Evolutionary conservation across 345 rosid species (phyloP), one percentile per base, ranked within the genome.

Genomic region (Eucalyptus sp.): DNA sequence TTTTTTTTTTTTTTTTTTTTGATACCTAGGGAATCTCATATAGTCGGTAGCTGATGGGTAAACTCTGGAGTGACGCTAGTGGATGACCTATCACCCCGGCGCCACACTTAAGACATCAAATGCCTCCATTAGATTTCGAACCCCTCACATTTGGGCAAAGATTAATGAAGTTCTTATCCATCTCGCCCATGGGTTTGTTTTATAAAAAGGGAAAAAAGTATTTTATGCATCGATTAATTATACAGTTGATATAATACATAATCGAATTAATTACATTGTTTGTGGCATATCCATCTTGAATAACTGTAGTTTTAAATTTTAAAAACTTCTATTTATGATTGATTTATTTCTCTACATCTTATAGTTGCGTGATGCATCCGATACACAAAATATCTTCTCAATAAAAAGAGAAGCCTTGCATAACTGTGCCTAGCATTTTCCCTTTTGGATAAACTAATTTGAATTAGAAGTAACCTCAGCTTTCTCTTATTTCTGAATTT

Each of bases 281-380:
- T 2, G 5, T 5, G 15, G 14, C 7, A 0, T 37, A 10, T 10
- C 83, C 48, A 37, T 11, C 27, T 37, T 76, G 48, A 76, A 76
- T 37, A 37, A 2, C 0, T 41, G 2, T 41, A 6, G 8, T 41
- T 76, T 22, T 20, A 20, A 76, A 20, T 11, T 10, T 37, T 76
- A 44, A 41, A 10, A 10, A 5, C 0, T 76, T 76, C 0, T 22
- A 3, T 41, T 20, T 2, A 6, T 76, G 5, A 20, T 18, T 10
- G 11, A 41, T 24, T 76, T 6, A 4, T 41, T 41, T 20, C 0
- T 76, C 1, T 41, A 12, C 7, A 7, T 20, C 0, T 2, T 25
- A 76, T 13, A 10, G 0, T 76, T 22, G 27, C 15, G 3, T 76
- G 84, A 76, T 76, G 7, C 27, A 37, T 37, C 2, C 1, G 7